Evolutionary conservation across 345 rosid species (phyloP), one percentile per base, ranked within the genome.

Genomic region (Eucalyptus curtisii): DNA sequence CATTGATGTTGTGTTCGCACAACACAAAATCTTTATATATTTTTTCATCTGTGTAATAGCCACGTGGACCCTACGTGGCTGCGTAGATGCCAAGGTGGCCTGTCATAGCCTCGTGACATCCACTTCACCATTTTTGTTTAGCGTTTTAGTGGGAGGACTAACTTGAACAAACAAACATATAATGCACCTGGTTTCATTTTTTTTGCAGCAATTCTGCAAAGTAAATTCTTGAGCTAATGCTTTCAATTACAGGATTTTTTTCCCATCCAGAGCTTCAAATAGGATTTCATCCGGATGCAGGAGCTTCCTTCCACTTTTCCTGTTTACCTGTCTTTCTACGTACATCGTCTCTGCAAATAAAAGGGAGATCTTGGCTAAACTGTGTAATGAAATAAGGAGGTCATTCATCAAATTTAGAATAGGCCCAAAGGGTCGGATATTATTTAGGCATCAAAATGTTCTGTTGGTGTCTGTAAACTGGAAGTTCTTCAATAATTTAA

Each of bases 261-360:
- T 90, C 95, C 88, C 90, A 95, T 92, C 98, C 99, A 86, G 97
- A 95, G 94, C 93, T 93, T 48, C 97, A 95, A 90, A 90, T 96
- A 89, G 97, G 99, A 31, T 98, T 97, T 92, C 97, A 97, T 92
- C 99, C 96, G 50, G 99, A 95, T 91, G 96, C 97, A 25, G 97
- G 99, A 88, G 99, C 99, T 89, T 94, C 99, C 22, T 95, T 93
- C 89, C 95, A 98, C 91, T 98, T 97, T 90, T 94, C 99, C 90
- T 93, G 92, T 86, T 95, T 98, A 31, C 98, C 99, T 91, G 98
- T 98, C 90, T 95, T 95, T 92, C 91, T 96, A 90, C 96, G 99
- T 96, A 91, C 20, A 24, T 31, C 24, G 2, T 90, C 53, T 71
- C 2, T 17, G 14, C 81, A 19, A 71, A 19, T 4, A 33, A 3